Base-by-base conservation (phyloP, 805 yeast species). In the Teunomyces gatunensis region DNA sequence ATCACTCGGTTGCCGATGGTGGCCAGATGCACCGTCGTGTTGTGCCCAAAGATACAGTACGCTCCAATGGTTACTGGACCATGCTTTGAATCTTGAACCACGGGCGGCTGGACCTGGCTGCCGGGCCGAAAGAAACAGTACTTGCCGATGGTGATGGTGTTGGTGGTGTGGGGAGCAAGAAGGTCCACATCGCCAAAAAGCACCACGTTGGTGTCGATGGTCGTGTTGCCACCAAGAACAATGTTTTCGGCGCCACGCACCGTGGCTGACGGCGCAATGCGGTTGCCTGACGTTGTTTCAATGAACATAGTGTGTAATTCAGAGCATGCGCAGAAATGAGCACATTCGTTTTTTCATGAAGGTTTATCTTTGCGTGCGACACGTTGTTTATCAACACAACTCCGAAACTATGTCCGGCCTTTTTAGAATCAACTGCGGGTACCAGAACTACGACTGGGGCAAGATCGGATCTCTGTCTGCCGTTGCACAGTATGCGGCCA, bases 401-500 rank as follows among this genome's bases (percentile, higher is more conserved):
- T 20, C 40, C 15, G 28, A 21, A 42, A 39, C 17, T 3, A 65
- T 67, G 70, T 59, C 67, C 35, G 45, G 34, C 32, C 57, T 72
- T 40, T 70, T 70, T 53, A 70, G 74, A 67, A 63, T 71, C 54
- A 69, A 71, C 58, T 69, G 71, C 68, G 89, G 89, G 23, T 84
- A 71, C 65, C 96, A 87, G 66, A 84, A 84, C 71, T 47, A 54
- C 51, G 54, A 55, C 55, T 49, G 56, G 55, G 65, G 68, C 17
- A 92, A 91, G 62, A 67, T 89, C 47, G 98, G 99, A 39, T 75
- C 83, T 5, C 56, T 80, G 5, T 88, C 96, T 15, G 86, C 96
- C 6, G 99, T 91, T 44, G 99, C 99, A 4, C 84, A 78, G 63
- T 92, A 83, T 64, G 95, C 96, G 39, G 75, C 84, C 33, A 73